Evolutionary conservation across 176 grass and related monocot genomes (phyloP), one percentile per base, ranked within the genome.

Genomic region (Elymus sibiricus): DNA sequence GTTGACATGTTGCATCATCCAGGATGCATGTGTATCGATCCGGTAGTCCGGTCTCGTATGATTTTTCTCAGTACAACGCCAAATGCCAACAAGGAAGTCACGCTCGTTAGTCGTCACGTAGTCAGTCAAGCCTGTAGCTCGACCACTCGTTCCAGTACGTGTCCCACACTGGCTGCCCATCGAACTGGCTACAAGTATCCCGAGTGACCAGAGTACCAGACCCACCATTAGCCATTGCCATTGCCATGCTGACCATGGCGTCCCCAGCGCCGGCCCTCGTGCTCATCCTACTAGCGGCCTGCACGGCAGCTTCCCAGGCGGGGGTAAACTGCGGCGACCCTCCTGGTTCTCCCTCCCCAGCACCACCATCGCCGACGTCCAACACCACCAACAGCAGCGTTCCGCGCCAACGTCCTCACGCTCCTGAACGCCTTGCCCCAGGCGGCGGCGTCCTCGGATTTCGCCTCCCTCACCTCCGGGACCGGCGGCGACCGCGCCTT

Each of bases 391-490:
- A 34, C 69, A 3, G 51, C 49, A 26, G 4, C 71, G 22, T 85
- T 85, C 74, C 61, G 31, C 28, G 43, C 9, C 22, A 78, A 85
- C 74, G n/a, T 85, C 32, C 31, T 67, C n/a, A 3, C 29, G 14
- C 60, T 38, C 83, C 61, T 77, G 22, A 28, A 3, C 31, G 44
- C 62, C 22, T 62, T 83, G 25, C 85, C 72, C 13, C 25, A 29
- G 1, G 81, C 89, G 9, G 85, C 40, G 26, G 74, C 85, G 26
- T n/a, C 29, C 22, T 80, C 74, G 15, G 89, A 80, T 12, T 91
- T 91, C 75, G 49, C 80, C 16, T 74, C 63, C 39, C 40, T 70
- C 14, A 44, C 76, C 51, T 17, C 46, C 5, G 85, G 89, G 13
- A 5, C 27, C 31, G 80, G 78, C 37, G 39, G 43, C 24, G 67